Conservation (phyloP, 1,284 basidiomycete genomes). For the Microstroma glucosiphilum region DNA sequence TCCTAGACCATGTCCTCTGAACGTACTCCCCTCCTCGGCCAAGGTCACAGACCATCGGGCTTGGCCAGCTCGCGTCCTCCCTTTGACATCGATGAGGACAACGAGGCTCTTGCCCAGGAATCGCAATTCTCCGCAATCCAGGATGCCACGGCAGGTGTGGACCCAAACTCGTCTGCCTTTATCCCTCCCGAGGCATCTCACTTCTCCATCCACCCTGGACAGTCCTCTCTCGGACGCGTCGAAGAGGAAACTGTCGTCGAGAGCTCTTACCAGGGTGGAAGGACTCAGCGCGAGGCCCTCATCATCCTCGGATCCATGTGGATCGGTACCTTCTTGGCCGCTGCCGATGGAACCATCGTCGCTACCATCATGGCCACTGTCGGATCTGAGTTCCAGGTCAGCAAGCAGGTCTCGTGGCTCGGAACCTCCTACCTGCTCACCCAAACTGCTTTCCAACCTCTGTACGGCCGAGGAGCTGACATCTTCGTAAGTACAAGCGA, state of each 20-base stretch:
- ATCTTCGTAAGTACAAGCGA: constrained; percentile 26
- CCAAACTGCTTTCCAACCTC: constrained; percentile 48
- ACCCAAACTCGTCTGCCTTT: constrained; percentile 47
- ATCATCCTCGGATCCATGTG: constrained; percentile 49
- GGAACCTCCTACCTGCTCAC: constrained; percentile 46
- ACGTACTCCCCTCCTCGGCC: constrained; percentile 11
- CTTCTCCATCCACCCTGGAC: constrained; percentile 25
- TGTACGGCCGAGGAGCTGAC: constrained; percentile 46
- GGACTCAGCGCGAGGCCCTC: constrained; percentile 26
- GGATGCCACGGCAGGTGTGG: constrained; percentile 43
- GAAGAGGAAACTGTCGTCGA: constrained; percentile 18
- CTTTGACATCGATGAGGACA: constrained; percentile 19
- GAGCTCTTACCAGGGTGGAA: constrained; percentile 10
- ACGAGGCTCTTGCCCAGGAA: constrained; percentile 43
- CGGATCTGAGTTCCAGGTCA: constrained; percentile 47
- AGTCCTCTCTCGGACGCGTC: constrained; percentile 20
- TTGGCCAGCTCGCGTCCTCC: constrained; percentile 12
- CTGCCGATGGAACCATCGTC: constrained; percentile 47
- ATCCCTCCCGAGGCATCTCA: constrained; percentile 44
- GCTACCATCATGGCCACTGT: constrained; percentile 43
- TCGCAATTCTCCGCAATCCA: constrained; percentile 42
- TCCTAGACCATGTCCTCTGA: constrained; percentile 9
- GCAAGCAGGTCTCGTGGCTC: constrained; percentile 33
- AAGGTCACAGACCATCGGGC: constrained; percentile 10
- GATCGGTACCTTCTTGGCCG: constrained; percentile 45